A percentile compares a stretch with the other conserved stretches of the same genome.
Conservation (phyloP, 192 early-diverging fungal species). For the Paraglomus brasilianum region DNA sequence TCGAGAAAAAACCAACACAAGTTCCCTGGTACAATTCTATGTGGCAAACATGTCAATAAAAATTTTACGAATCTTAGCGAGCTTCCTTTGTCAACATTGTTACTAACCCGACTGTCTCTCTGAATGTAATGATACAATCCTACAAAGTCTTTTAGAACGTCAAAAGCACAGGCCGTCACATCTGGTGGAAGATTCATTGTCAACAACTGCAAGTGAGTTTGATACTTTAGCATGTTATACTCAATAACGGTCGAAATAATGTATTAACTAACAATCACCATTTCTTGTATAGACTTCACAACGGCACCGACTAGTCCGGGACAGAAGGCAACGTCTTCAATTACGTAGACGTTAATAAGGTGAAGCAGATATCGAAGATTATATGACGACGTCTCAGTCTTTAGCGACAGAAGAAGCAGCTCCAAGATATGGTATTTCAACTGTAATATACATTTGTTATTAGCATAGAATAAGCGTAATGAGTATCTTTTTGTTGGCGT, state of each 20-base stretch:
- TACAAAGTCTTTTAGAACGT: slow-evolving; percentile 61
- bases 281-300: slow-evolving; percentile 73
- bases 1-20: slow-evolving; percentile 67
- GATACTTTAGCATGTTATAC: not conserved
- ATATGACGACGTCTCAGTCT: slow-evolving; percentile 59
- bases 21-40: slow-evolving; percentile 64
- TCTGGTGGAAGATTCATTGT: slow-evolving; percentile 58
- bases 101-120: slow-evolving; percentile 62
- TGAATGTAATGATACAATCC: slow-evolving; percentile 63
- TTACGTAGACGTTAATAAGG: slow-evolving; percentile 66
- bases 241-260: not conserved
- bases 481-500: not conserved
- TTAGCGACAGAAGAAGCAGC: slow-evolving; percentile 62
- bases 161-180: slow-evolving; percentile 60
- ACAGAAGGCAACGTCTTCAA: slow-evolving; percentile 74
- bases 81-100: not conserved
- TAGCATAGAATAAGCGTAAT: not conserved
- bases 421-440: slow-evolving; percentile 70
- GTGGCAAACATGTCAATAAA: slow-evolving; percentile 19
- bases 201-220: slow-evolving; percentile 45
- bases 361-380: slow-evolving; percentile 69
- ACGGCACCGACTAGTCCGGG: slow-evolving; percentile 68
- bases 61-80: not conserved
- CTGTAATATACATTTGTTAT: slow-evolving; percentile 25
- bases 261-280: slow-evolving; percentile 46